Evolutionary conservation across 2,329 filamentous ascomycete species (phyloP).

Genomic region (Grosmannia huntii): DNA sequence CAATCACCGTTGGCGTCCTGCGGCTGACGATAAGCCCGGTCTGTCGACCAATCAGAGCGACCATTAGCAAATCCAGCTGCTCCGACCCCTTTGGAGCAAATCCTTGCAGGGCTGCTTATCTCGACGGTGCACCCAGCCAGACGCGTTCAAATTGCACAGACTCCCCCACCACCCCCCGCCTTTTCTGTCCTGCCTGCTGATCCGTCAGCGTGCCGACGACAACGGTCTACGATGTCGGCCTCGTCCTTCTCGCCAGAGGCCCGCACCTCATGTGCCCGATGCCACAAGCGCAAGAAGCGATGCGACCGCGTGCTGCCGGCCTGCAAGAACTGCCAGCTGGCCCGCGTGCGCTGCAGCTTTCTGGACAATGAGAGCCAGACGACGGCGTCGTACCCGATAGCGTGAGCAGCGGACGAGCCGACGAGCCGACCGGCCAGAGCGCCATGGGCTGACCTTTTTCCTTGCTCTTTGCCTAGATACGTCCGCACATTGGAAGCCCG

Average conservation of each 20-base stretch:
- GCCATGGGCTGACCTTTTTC: background rate
- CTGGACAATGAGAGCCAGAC: slow-evolving; percentile 23
- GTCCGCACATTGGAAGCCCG: slow-evolving; percentile 5
- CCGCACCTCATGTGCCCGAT: slow-evolving; percentile 15
- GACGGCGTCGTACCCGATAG: slow-evolving; percentile 25
- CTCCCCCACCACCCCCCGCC: too few relatives aligned
- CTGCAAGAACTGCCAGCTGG: slow-evolving; percentile 25
- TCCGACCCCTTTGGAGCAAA: too few relatives aligned
- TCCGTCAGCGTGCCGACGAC: too few relatives aligned
- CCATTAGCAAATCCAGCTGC: too few relatives aligned
- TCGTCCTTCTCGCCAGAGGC: slow-evolving; percentile 4
- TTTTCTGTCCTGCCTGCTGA: too few relatives aligned
- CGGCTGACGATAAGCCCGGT: too few relatives aligned
- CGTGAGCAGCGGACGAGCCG: slow-evolving; percentile 17
- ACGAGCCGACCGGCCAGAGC: background rate
- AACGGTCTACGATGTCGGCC: background rate
- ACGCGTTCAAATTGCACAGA: too few relatives aligned
- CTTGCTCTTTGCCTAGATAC: background rate
- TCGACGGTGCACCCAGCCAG: too few relatives aligned
- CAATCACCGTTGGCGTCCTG: too few relatives aligned
- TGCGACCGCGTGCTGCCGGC: slow-evolving; percentile 26
- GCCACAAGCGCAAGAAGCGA: slow-evolving; percentile 29
- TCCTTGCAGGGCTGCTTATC: too few relatives aligned
- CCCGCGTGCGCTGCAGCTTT: slow-evolving; percentile 26
- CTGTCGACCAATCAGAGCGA: too few relatives aligned